phyloP scores from a whole-genome alignment of 805 yeast species.

The Candida piceae region DNA sequence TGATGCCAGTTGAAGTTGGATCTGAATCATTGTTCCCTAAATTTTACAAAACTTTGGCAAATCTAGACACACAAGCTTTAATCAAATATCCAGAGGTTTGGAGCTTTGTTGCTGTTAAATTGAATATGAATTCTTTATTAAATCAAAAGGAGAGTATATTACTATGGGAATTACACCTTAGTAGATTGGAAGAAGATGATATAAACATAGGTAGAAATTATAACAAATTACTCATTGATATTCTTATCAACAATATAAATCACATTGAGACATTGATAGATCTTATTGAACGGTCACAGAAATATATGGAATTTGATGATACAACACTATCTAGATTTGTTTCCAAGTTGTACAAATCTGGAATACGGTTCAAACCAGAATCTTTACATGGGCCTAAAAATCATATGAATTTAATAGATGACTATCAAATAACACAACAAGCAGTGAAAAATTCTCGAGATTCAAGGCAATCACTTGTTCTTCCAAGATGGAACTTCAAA shows the following conservation, averaged over 20 bases:
- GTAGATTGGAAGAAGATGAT: neutral
- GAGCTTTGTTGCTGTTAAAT: slow-evolving; percentile 24
- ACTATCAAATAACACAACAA: slow-evolving; percentile 6
- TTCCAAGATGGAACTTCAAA: neutral
- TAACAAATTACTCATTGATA: slow-evolving; percentile 11
- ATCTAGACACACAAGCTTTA: slow-evolving; percentile 16
- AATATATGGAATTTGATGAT: slow-evolving; percentile 20
- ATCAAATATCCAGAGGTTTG: slow-evolving; percentile 27
- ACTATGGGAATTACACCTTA: slow-evolving; percentile 17
- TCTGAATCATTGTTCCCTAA: slow-evolving; percentile 13
- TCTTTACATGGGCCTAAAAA: slow-evolving; percentile 7
- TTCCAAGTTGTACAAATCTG: slow-evolving; percentile 24
- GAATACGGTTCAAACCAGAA: slow-evolving; percentile 9
- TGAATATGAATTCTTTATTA: slow-evolving; percentile 16
- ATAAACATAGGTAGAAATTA: neutral
- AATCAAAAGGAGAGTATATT: slow-evolving; percentile 10
- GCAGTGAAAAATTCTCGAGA: neutral
- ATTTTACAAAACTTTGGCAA: slow-evolving; percentile 12
- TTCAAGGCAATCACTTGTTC: neutral
- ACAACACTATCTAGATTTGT: slow-evolving; percentile 21
- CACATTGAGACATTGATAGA: slow-evolving; percentile 8
- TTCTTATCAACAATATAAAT: slow-evolving; percentile 16
- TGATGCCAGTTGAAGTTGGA: slow-evolving; percentile 14
- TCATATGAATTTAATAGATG: slow-evolving; percentile 11
- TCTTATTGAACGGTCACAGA: slow-evolving; percentile 8